Conservation (phyloP, 441 rosid genomes). For the Corymbia citriodora region DNA sequence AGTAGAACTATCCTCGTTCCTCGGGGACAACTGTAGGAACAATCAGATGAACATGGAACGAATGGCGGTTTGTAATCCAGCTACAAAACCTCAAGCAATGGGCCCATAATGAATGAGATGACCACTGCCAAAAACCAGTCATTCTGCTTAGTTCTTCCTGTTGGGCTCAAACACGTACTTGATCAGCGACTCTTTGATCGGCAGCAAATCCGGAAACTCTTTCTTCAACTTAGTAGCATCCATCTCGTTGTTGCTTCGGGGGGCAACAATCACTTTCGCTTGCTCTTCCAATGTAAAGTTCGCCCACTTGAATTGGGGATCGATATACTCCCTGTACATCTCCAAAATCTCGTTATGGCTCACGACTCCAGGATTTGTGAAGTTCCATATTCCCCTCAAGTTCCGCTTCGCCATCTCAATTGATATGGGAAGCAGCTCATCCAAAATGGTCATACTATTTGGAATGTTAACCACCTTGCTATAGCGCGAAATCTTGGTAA, state of each 20-base stretch:
- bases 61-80: background rate
- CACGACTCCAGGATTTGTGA: slow-evolving; percentile 89
- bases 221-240: slow-evolving; percentile 77
- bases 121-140: background rate
- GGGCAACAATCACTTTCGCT: slow-evolving; percentile 86
- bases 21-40: background rate
- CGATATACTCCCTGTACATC: slow-evolving; percentile 83
- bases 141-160: slow-evolving; percentile 41
- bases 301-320: slow-evolving; percentile 53
- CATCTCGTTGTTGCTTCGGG: slow-evolving; percentile 90
- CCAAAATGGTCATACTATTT: slow-evolving; percentile 90
- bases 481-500: slow-evolving; percentile 85
- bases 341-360: slow-evolving; percentile 90
- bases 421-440: slow-evolving; percentile 80
- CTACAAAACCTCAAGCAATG: background rate
- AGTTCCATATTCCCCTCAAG: slow-evolving; percentile 87
- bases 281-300: slow-evolving; percentile 92
- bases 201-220: slow-evolving; percentile 76
- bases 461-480: slow-evolving; percentile 91
- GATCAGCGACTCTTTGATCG: slow-evolving; percentile 77
- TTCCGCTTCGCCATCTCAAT: slow-evolving; percentile 93
- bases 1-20: background rate
- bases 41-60: background rate
- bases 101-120: background rate
- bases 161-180: slow-evolving; percentile 76